Conservation (phyloP, 371 early-diverging fungal species). For the Rhizopus delemar region DNA sequence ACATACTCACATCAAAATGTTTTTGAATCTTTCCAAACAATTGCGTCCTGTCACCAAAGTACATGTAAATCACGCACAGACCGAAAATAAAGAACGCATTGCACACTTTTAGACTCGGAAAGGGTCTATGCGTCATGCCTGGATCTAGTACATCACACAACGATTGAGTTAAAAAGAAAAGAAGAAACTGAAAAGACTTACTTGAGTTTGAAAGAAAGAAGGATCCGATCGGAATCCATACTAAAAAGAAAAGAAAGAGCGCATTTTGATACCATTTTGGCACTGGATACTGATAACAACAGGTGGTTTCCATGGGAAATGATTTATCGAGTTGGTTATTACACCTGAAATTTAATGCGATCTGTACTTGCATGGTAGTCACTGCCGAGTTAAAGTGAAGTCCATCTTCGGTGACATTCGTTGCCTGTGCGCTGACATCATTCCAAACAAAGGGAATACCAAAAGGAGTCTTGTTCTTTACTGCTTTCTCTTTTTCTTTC, state of each 20-base stretch:
- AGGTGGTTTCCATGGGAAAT: slow-evolving; percentile 55
- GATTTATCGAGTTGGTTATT: slow-evolving; percentile 51
- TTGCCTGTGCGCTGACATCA: slow-evolving; percentile 37
- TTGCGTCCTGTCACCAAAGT: slow-evolving; percentile 66
- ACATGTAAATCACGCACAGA: slow-evolving; percentile 57
- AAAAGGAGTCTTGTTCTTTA: slow-evolving; percentile 20
- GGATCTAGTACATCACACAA: neutral
- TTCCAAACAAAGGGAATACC: slow-evolving; percentile 59
- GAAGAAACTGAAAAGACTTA: slow-evolving; percentile 8
- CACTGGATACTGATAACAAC: slow-evolving; percentile 64
- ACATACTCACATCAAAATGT: slow-evolving; percentile 45
- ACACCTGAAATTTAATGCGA: slow-evolving; percentile 68
- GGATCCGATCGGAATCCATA: slow-evolving; percentile 53
- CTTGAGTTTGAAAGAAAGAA: slow-evolving; percentile 23
- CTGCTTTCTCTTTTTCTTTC: slow-evolving; percentile 15
- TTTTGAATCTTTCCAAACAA: slow-evolving; percentile 72
- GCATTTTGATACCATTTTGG: slow-evolving; percentile 53
- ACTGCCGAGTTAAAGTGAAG: slow-evolving; percentile 57
- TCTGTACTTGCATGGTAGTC: slow-evolving; percentile 48
- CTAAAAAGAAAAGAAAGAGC: slow-evolving; percentile 47
- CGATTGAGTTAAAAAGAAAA: neutral
- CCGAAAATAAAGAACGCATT: slow-evolving; percentile 47
- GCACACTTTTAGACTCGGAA: slow-evolving; percentile 26
- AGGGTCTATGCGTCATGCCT: neutral
- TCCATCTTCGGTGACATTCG: slow-evolving; percentile 58